Conservation (phyloP, 2,329 filamentous ascomycete species). For the Calycina marina region DNA sequence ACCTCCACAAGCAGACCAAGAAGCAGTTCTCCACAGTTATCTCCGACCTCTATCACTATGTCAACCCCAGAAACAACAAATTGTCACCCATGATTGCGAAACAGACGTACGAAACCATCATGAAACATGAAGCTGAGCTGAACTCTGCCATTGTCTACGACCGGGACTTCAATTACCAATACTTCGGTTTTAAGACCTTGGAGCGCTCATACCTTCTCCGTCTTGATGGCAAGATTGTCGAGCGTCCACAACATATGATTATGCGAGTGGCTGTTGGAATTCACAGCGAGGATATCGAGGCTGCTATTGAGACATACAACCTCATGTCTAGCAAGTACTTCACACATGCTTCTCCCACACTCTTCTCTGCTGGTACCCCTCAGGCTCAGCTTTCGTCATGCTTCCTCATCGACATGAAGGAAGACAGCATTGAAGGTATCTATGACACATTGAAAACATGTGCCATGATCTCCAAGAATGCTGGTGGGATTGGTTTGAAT, state of each 20-base stretch:
- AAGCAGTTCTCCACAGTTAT: conserved; percentile 98
- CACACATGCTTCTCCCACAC: conserved; percentile 91
- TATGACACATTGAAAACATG: conserved; percentile 99
- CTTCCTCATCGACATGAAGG: conserved; percentile 99
- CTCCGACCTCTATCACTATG: conserved; percentile 83
- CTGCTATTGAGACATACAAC: conserved; percentile 94
- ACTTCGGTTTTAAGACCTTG: conserved; percentile 98
- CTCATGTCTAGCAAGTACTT: conserved; percentile 98
- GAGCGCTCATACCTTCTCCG: conserved; percentile 96
- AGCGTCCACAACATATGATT: conserved; percentile 97
- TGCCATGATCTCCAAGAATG: conserved; percentile 99
- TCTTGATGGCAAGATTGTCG: conserved; percentile 88
- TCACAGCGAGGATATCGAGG: conserved; percentile 88
- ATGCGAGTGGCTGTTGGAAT: conserved; percentile 98
- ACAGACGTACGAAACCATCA: conserved; percentile 79
- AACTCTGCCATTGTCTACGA: conserved; percentile 99
- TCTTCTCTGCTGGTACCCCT: conserved; percentile 96
- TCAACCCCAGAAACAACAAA: conserved; percentile 82
- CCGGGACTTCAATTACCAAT: conserved; percentile 99
- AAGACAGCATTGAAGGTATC: conserved; percentile 97
- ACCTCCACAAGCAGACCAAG: conserved; percentile 99
- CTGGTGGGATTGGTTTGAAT: conserved; percentile 93
- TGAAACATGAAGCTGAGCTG: conserved; percentile 91
- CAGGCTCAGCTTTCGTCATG: conserved; percentile 91
- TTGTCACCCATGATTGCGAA: conserved; percentile 89